Percentiles rank a stretch among this genome's conserved stretches.
These are phyloP conservation scores for Herpetospermum pedunculosum DNA, from an alignment of 306 rosid species.

Conservation along the genomic window DNA sequence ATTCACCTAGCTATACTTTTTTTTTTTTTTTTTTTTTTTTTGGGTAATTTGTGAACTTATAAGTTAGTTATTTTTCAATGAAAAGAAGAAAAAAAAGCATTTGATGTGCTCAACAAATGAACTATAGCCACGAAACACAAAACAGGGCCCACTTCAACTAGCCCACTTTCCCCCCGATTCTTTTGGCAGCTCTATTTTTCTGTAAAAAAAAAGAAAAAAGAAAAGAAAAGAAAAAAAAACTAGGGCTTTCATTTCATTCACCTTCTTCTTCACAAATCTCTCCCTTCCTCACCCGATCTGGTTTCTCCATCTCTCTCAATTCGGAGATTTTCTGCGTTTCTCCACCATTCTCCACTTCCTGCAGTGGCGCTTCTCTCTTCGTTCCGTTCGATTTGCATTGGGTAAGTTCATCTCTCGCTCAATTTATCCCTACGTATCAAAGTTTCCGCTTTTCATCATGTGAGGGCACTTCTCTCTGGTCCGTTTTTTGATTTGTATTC, in stretches of 20 bases:
- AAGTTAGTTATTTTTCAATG: no score
- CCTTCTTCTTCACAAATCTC: neutral
- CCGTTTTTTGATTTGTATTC: neutral
- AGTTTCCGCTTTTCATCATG: neutral
- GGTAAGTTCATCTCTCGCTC: neutral
- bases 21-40: no score
- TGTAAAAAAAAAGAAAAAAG: neutral
- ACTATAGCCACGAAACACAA: neutral
- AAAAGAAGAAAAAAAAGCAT: neutral
- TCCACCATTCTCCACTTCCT: neutral
- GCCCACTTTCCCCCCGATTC: neutral
- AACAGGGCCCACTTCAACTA: neutral
- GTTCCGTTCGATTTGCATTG: neutral
- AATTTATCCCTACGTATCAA: neutral
- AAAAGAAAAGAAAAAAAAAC: neutral
- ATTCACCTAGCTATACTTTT: no score
- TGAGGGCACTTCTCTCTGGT: neutral
- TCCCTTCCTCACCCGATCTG: neutral
- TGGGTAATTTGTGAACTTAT: no score
- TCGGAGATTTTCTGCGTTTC: slow-evolving; percentile 3
- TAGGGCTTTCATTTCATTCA: neutral
- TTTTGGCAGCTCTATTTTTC: neutral
- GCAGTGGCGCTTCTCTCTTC: neutral
- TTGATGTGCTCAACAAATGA: neutral
- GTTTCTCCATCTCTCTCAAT: neutral